These are phyloP conservation scores for Thielaviopsis ethacetica DNA, from an alignment of 2,329 filamentous ascomycete genomes.

Conservation along the genomic window DNA sequence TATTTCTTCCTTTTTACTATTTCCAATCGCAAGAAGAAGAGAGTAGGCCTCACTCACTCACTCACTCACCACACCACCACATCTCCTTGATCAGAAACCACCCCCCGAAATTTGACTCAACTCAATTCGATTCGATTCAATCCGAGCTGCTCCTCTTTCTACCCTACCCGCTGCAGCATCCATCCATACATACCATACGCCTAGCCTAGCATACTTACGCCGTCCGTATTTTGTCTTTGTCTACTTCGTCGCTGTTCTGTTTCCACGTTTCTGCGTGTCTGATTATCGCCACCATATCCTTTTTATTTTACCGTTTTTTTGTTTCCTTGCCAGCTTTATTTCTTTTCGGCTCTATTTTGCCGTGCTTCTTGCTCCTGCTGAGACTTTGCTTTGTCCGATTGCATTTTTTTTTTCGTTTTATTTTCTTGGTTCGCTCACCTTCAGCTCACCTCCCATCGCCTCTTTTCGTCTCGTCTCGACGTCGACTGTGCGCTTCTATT, in stretches of 20 bases:
- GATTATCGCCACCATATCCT: neutral
- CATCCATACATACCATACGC: neutral
- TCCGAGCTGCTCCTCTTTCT: too few species aligned
- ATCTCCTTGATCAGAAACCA: too few species aligned
- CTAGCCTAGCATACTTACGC: neutral
- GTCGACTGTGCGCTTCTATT: neutral
- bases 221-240: neutral
- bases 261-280: neutral
- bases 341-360: neutral
- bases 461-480: neutral
- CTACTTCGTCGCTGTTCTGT: neutral
- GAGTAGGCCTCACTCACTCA: too few species aligned
- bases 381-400: neutral
- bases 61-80: too few species aligned
- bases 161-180: too few species aligned
- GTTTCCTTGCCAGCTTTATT: neutral
- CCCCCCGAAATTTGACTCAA: too few species aligned
- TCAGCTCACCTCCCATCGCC: neutral
- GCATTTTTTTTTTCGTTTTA: neutral
- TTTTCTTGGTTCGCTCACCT: neutral
- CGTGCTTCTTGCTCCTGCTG: neutral
- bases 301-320: neutral
- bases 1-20: neutral
- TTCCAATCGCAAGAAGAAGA: too few species aligned
- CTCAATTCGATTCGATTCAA: too few species aligned